Percentiles rank a stretch among this genome's conserved stretches.
Evolutionary conservation across 1,139 yeast genomes (phyloP).

Genomic region (Candida frijolesensis): DNA sequence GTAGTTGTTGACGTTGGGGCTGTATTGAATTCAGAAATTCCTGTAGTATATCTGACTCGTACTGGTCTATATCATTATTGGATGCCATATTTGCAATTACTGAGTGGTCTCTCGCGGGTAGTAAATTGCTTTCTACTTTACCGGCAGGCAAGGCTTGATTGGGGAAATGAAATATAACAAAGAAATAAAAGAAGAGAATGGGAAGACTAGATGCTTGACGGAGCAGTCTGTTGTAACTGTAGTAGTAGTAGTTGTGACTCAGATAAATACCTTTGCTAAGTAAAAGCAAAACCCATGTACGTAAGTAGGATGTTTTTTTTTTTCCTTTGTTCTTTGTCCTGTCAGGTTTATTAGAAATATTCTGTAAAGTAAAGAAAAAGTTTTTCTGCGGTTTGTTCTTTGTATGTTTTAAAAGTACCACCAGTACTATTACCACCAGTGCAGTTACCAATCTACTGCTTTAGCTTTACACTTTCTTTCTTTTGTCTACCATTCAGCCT

Average conservation of each 20-base stretch:
- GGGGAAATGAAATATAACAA: neutral
- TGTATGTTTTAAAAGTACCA: neutral
- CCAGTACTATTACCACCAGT: too few relatives aligned
- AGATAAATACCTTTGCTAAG: too few relatives aligned
- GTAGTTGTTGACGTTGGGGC: conserved; percentile 4
- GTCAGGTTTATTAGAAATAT: neutral
- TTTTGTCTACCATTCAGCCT: too few relatives aligned
- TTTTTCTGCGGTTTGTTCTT: neutral
- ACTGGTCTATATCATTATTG: conserved; percentile 10
- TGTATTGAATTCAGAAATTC: conserved; percentile 3
- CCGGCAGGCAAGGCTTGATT: neutral
- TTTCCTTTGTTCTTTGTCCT: neutral
- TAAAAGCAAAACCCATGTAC: too few relatives aligned
- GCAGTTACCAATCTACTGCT: too few relatives aligned
- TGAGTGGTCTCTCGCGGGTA: neutral
- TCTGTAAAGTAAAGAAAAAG: neutral
- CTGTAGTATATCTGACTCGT: conserved; percentile 9
- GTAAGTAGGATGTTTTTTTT: neutral
- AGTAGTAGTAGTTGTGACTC: conserved; percentile 4
- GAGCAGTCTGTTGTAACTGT: neutral
- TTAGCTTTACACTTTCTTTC: too few relatives aligned
- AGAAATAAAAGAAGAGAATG: neutral
- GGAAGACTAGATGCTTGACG: neutral
- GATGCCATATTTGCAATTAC: neutral
- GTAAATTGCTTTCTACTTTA: neutral